Evolutionary conservation across 2,329 filamentous ascomycete genomes (phyloP).

Genomic region (Exserohilum rostratum): DNA sequence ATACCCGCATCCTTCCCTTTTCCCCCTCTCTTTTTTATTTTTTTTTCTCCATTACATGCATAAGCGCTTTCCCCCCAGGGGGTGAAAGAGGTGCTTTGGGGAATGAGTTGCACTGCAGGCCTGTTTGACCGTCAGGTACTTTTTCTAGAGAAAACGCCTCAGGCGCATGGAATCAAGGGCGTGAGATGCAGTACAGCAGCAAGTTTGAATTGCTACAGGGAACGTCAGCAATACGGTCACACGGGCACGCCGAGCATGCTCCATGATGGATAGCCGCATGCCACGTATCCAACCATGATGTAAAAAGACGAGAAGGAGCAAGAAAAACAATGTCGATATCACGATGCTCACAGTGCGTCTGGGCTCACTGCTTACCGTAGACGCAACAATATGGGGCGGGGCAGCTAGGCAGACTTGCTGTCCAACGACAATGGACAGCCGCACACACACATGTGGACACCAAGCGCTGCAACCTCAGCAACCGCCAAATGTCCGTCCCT

Average conservation of each 20-base stretch:
- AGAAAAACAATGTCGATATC: neutral
- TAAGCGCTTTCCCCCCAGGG: neutral
- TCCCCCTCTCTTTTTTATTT: neutral
- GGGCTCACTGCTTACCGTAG: neutral
- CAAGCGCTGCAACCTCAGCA: neutral
- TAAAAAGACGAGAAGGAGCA: neutral
- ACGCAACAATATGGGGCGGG: neutral
- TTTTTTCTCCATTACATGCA: conserved; percentile 4
- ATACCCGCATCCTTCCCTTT: neutral
- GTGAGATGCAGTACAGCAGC: neutral
- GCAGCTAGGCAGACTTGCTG: neutral
- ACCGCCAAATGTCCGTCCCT: neutral
- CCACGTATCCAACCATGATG: neutral
- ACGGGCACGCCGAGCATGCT: neutral
- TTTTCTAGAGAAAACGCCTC: neutral
- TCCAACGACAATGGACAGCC: neutral
- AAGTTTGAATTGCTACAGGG: neutral
- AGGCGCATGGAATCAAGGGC: neutral
- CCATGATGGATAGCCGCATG: neutral
- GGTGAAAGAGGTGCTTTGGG: too few species aligned
- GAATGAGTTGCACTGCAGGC: conserved; percentile 3
- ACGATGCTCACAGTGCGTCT: neutral
- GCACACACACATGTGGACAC: neutral
- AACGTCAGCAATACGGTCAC: neutral
- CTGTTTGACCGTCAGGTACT: neutral